Conservation (phyloP, 2,329 filamentous ascomycete species). For the Fusarium longipes region DNA sequence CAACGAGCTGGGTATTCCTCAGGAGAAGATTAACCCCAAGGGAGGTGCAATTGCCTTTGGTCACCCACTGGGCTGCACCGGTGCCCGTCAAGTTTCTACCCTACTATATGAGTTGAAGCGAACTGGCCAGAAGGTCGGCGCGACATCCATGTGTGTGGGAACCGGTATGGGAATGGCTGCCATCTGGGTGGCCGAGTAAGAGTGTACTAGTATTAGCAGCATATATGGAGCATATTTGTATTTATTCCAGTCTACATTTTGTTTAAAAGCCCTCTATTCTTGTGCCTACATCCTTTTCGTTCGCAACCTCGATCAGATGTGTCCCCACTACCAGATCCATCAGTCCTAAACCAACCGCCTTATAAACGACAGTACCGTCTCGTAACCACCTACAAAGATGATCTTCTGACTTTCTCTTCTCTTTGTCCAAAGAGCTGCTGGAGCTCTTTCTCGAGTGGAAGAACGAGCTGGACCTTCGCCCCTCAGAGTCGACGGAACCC, state of each 20-base stretch:
- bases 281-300: slow-evolving; percentile 65
- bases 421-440: slow-evolving; percentile 44
- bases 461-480: slow-evolving; percentile 50
- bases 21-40: slow-evolving; percentile 95
- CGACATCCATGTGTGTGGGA: slow-evolving; percentile 96
- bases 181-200: slow-evolving; percentile 92
- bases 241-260: slow-evolving; percentile 10
- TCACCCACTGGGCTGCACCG: slow-evolving; percentile 94
- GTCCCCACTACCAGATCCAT: slow-evolving; percentile 74
- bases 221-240: slow-evolving; percentile 29
- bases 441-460: slow-evolving; percentile 49
- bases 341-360: slow-evolving; percentile 73
- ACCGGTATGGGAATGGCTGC: slow-evolving; percentile 99
- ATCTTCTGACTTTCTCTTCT: slow-evolving; percentile 60
- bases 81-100: slow-evolving; percentile 92
- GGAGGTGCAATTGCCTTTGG: slow-evolving; percentile 96
- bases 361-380: slow-evolving; percentile 74
- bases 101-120: slow-evolving; percentile 89
- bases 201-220: slow-evolving; percentile 45
- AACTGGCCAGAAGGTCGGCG: slow-evolving; percentile 84
- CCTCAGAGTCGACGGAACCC: slow-evolving; percentile 46
- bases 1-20: slow-evolving; percentile 84
- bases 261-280: slow-evolving; percentile 64
- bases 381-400: slow-evolving; percentile 67
- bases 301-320: slow-evolving; percentile 67